Evolutionary conservation across 192 early-diverging fungal species (phyloP).

Genomic region (Coemansia sp.): DNA sequence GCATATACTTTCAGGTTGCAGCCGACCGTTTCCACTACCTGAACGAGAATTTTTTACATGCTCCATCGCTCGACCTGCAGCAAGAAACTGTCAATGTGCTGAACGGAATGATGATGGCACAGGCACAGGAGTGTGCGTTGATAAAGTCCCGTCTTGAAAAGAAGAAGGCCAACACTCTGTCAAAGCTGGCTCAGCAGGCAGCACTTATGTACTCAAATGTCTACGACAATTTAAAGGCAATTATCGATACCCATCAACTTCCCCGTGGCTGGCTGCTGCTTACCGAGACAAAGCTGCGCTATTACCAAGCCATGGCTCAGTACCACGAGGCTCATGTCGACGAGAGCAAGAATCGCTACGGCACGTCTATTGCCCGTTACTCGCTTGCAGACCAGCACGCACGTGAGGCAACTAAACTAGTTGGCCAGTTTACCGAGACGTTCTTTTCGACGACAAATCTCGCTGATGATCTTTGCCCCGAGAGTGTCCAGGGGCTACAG

Average conservation of each 20-base stretch:
- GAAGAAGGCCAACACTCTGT: constrained; percentile 83
- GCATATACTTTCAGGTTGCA: constrained; percentile 88
- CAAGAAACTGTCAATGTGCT: constrained; percentile 86
- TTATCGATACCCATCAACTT: constrained; percentile 65
- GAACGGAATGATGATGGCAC: constrained; percentile 83
- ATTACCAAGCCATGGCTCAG: constrained; percentile 84
- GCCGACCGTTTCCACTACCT: constrained; percentile 95
- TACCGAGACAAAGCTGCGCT: constrained; percentile 85
- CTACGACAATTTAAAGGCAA: constrained; percentile 69
- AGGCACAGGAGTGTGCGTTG: constrained; percentile 91
- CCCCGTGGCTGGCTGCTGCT: constrained; percentile 81
- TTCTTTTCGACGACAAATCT: constrained; percentile 65
- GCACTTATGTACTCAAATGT: constrained; percentile 72
- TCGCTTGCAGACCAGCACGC: constrained; percentile 74
- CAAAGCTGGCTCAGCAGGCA: constrained; percentile 85
- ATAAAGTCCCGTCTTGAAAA: constrained; percentile 84
- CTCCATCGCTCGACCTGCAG: constrained; percentile 88
- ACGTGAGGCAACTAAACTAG: constrained; percentile 72
- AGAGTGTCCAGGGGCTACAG: constrained; percentile 66
- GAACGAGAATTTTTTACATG: constrained; percentile 97
- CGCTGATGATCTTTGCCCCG: constrained; percentile 59
- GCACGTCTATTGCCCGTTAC: constrained; percentile 76
- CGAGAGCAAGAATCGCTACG: constrained; percentile 79
- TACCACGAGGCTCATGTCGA: constrained; percentile 76
- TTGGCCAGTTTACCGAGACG: constrained; percentile 62